Conservation (phyloP, 2,329 filamentous ascomycete species). For the Dothideomycetes sp. region DNA sequence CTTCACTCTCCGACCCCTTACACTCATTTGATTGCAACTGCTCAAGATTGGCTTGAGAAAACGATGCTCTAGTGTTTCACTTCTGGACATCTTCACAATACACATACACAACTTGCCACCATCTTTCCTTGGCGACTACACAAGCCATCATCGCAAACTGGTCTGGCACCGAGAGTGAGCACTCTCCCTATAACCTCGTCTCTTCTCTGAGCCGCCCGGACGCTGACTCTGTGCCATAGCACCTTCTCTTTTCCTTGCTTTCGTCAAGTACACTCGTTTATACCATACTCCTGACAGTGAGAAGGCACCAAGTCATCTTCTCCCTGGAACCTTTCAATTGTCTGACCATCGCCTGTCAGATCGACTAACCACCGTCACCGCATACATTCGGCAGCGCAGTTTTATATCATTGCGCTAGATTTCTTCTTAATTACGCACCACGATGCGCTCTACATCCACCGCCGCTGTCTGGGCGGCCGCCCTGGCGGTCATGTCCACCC, state of each 20-base stretch:
- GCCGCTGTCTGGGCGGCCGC: constrained; percentile 35
- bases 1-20: constrained; percentile 6
- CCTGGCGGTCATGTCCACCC: constrained; percentile 32
- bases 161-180: not conserved
- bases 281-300: constrained; percentile 24
- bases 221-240: constrained; percentile 4
- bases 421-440: constrained; percentile 10
- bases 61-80: constrained; percentile 10
- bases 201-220: constrained; percentile 2
- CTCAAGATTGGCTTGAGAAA: constrained; percentile 3
- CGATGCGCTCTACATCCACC: not conserved
- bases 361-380: not conserved
- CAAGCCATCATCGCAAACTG: not conserved
- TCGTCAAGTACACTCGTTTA: constrained; percentile 44
- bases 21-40: constrained; percentile 7
- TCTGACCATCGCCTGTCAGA: not conserved
- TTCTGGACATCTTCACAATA: constrained; percentile 4
- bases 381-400: too few relatives aligned
- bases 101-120: constrained; percentile 1
- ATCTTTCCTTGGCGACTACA: too few relatives aligned
- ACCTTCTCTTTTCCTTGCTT: constrained; percentile 17
- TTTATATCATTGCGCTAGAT: constrained; percentile 9
- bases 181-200: too few relatives aligned
- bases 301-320: not conserved
- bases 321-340: not conserved